Conservation (phyloP, 108 stramenopile genomes). For the Cyclotella choctawhatcheeana region DNA sequence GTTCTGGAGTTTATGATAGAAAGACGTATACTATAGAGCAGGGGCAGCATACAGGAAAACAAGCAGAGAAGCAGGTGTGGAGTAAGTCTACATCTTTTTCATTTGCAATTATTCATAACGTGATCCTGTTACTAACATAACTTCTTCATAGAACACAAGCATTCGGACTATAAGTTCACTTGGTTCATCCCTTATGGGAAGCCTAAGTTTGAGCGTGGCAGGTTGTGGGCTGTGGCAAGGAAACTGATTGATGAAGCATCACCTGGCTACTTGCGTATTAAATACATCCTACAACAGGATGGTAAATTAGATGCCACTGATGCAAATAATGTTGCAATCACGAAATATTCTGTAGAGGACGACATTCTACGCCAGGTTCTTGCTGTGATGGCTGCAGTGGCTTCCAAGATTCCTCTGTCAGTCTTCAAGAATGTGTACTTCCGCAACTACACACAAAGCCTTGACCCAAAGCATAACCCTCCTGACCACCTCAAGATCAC, state of each 20-base stretch:
- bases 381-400: constrained; percentile 8
- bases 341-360: background rate
- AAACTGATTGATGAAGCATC: background rate
- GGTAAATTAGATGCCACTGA: background rate
- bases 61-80: constrained; percentile 5
- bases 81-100: background rate
- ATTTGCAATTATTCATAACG: background rate
- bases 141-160: constrained; percentile 4
- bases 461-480: background rate
- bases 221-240: background rate
- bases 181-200: constrained; percentile 5
- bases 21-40: no score
- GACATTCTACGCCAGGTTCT: background rate
- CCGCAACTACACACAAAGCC: background rate
- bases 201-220: background rate
- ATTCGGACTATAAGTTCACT: background rate
- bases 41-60: background rate
- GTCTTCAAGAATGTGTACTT: constrained; percentile 3
- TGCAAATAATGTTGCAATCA: background rate
- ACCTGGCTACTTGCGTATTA: background rate
- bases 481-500: constrained; percentile 1
- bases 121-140: background rate
- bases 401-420: background rate
- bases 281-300: background rate
- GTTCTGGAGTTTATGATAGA: constrained; percentile 1